These are phyloP conservation scores for Mytilinidion resinicola DNA, from an alignment of 495 filamentous ascomycete species.

Conservation along the genomic window DNA sequence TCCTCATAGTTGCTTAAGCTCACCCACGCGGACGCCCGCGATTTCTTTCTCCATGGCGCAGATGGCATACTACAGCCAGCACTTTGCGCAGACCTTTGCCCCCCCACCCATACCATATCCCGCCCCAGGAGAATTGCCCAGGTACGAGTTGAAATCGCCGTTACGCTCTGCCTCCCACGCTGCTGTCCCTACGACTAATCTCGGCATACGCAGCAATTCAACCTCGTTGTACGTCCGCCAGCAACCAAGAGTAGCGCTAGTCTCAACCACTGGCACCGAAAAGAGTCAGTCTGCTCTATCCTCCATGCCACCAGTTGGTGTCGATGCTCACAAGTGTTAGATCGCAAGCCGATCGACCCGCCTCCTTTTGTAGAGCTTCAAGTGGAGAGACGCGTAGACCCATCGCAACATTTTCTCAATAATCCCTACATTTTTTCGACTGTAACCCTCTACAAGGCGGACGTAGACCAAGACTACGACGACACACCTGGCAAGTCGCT, in stretches of 20 bases:
- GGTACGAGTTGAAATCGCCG: neutral
- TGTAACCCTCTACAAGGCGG: slow-evolving; percentile 57
- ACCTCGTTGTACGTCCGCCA: slow-evolving; percentile 29
- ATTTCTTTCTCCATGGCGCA: no score
- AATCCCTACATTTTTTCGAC: slow-evolving; percentile 84
- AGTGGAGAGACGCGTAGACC: slow-evolving; percentile 63
- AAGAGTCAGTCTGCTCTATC: slow-evolving; percentile 26
- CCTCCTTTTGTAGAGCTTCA: slow-evolving; percentile 85
- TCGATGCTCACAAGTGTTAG: slow-evolving; percentile 40
- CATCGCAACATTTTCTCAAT: slow-evolving; percentile 66
- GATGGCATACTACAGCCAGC: no score
- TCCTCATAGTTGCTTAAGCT: no score
- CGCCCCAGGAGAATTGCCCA: neutral
- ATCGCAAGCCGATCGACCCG: slow-evolving; percentile 90
- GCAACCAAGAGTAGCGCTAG: slow-evolving; percentile 32
- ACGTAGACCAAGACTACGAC: slow-evolving; percentile 45
- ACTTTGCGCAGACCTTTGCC: neutral
- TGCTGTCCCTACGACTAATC: neutral
- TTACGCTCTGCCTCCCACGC: neutral
- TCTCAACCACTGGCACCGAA: slow-evolving; percentile 33
- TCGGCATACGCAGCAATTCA: slow-evolving; percentile 14
- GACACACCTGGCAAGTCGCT: slow-evolving; percentile 49
- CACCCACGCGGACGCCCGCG: no score
- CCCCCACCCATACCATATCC: neutral
- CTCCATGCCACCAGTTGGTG: neutral